A percentile compares a stretch with the other conserved stretches of the same genome.
phyloP scores from a whole-genome alignment of 2,329 filamentous ascomycete species.

The Cladosporium sp. region DNA sequence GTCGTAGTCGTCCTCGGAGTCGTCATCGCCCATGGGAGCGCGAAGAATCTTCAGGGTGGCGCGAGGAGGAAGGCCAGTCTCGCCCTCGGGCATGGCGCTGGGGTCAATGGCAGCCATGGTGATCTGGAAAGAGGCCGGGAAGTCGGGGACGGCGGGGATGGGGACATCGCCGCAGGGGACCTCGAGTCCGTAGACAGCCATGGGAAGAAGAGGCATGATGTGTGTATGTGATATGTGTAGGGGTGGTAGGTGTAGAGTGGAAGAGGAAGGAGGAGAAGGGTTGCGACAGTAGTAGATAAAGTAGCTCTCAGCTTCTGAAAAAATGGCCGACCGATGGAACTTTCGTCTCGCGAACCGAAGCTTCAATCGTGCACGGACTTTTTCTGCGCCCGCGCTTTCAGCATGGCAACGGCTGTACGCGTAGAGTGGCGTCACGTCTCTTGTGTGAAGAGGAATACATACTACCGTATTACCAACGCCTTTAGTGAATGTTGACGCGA shows the following conservation, averaged over 20 bases:
- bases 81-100: conserved; percentile 60
- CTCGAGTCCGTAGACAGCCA: conserved; percentile 89
- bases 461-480: not conserved
- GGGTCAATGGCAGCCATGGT: conserved; percentile 99
- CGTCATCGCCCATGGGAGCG: conserved; percentile 62
- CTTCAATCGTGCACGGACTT: not conserved
- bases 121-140: conserved; percentile 88
- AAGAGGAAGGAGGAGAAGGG: not conserved
- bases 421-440: conserved; percentile 8
- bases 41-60: conserved; percentile 92
- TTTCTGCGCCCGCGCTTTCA: not conserved
- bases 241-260: not conserved
- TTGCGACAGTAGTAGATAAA: conserved; percentile 1
- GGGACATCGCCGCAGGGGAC: conserved; percentile 82
- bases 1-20: conserved; percentile 57
- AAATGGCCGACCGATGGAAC: not conserved
- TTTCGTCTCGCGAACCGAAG: not conserved
- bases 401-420: conserved; percentile 2
- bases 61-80: conserved; percentile 58
- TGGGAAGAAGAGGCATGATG: conserved; percentile 42
- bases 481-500: not conserved
- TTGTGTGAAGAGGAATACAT: not conserved
- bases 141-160: conserved; percentile 74
- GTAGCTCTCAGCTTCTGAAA: not conserved
- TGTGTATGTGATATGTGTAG: conserved; percentile 18